Conservation (phyloP, 2,329 filamentous ascomycete genomes). For the Fusarium beomiforme region DNA sequence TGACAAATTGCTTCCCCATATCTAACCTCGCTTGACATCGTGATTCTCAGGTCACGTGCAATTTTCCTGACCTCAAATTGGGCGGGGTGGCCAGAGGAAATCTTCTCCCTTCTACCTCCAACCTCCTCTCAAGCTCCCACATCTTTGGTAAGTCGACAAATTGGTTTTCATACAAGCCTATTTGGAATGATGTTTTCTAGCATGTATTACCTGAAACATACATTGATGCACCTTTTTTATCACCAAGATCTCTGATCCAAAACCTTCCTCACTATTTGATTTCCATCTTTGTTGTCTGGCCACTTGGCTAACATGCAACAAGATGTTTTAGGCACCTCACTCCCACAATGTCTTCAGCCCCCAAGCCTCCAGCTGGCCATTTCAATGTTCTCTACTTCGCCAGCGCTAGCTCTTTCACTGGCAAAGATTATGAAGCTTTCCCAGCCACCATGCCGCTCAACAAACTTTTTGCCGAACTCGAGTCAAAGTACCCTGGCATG, state of each 20-base stretch:
- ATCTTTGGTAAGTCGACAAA: constrained; percentile 48
- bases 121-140: constrained; percentile 13
- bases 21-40: constrained; percentile 25
- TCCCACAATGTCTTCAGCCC: constrained; percentile 48
- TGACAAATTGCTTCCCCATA: constrained; percentile 14
- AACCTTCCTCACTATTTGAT: constrained; percentile 34
- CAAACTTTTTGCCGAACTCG: constrained; percentile 73
- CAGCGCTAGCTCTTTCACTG: constrained; percentile 75
- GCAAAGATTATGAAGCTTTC: constrained; percentile 72
- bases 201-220: constrained; percentile 69
- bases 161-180: background rate
- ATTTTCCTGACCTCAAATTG: constrained; percentile 25
- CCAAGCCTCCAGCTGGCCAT: constrained; percentile 67
- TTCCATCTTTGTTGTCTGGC: background rate
- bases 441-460: constrained; percentile 71
- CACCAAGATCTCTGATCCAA: constrained; percentile 77
- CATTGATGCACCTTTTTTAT: constrained; percentile 68
- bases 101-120: constrained; percentile 16
- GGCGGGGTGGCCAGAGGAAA: constrained; percentile 28
- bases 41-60: constrained; percentile 24
- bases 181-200: constrained; percentile 63
- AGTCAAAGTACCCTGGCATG: constrained; percentile 76
- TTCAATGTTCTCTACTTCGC: constrained; percentile 89
- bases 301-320: constrained; percentile 36
- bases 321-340: constrained; percentile 7